Percentiles rank a stretch among this genome's conserved stretches.
Evolutionary conservation across 192 early-diverging fungal genomes (phyloP).

Genomic region (Backusella luteola): DNA sequence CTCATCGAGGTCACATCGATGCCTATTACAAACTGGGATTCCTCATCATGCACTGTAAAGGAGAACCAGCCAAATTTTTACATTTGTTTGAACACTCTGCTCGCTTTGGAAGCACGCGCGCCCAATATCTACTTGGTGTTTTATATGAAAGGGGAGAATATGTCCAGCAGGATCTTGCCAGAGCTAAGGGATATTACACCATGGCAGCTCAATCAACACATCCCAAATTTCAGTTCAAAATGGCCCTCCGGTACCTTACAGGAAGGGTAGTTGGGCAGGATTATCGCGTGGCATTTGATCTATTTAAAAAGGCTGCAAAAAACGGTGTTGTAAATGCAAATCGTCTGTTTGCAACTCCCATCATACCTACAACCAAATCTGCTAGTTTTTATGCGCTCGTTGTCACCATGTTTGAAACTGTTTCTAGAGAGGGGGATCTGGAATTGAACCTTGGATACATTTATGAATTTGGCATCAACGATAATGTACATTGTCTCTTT

Average conservation of each 20-base stretch:
- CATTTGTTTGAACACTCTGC: not conserved
- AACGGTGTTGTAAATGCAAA: not conserved
- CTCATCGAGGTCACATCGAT: not conserved
- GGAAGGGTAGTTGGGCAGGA: constrained; percentile 22
- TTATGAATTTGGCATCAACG: not conserved
- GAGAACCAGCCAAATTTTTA: not conserved
- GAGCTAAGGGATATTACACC: constrained; percentile 23
- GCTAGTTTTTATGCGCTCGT: not conserved
- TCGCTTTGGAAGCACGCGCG: not conserved
- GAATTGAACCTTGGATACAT: constrained; percentile 8
- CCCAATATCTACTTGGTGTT: not conserved
- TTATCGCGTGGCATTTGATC: not conserved
- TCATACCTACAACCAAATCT: not conserved
- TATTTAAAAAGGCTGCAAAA: not conserved
- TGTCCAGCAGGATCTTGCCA: constrained; percentile 10
- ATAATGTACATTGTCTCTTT: not conserved
- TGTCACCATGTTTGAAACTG: not conserved
- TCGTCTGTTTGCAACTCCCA: not conserved
- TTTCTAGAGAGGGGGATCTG: not conserved
- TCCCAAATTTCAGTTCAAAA: not conserved
- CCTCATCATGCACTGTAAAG: not conserved
- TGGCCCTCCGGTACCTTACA: not conserved
- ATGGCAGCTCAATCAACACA: not conserved
- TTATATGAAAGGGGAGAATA: not conserved
- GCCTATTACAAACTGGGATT: not conserved